A percentile compares a stretch with the other conserved stretches of the same genome.
phyloP scores from a whole-genome alignment of 768 basidiomycete species.

The Termitomyces sp. region DNA sequence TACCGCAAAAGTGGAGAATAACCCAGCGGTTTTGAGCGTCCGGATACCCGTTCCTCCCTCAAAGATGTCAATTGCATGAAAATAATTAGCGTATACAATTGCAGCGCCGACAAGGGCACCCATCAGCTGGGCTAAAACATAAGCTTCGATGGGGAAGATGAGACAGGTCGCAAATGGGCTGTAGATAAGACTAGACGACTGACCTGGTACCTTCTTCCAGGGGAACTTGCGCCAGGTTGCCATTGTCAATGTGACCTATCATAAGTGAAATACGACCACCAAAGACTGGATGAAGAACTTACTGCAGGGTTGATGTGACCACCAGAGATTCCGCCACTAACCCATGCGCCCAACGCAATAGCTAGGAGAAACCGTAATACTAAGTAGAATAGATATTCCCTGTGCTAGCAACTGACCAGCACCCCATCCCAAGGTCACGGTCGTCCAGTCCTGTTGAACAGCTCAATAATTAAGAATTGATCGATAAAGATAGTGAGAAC shows the following conservation, averaged over 20 bases:
- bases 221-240: conserved; percentile 62
- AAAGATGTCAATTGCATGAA: conserved; percentile 57
- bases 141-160: conserved; percentile 20
- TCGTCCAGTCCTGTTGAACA: conserved; percentile 28
- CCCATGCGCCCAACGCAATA: conserved; percentile 41
- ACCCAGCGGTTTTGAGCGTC: conserved; percentile 46
- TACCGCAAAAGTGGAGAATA: conserved; percentile 61
- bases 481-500: conserved; percentile 6
- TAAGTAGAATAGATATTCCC: neutral
- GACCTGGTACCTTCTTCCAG: conserved; percentile 61
- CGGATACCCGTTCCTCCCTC: conserved; percentile 52
- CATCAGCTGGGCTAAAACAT: conserved; percentile 56
- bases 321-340: conserved; percentile 41
- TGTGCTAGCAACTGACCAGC: conserved; percentile 20
- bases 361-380: conserved; percentile 17
- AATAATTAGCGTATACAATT: conserved; percentile 59
- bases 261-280: neutral
- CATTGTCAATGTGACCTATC: conserved; percentile 55
- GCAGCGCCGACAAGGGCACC: conserved; percentile 56
- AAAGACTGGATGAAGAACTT: neutral
- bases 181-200: neutral
- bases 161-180: neutral
- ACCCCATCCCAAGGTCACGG: conserved; percentile 40
- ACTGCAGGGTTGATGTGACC: conserved; percentile 40
- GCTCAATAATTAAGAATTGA: neutral